Evolutionary conservation across 768 basidiomycete species (phyloP), one percentile per base, ranked within the genome.

Genomic region (Suillus plorans): DNA sequence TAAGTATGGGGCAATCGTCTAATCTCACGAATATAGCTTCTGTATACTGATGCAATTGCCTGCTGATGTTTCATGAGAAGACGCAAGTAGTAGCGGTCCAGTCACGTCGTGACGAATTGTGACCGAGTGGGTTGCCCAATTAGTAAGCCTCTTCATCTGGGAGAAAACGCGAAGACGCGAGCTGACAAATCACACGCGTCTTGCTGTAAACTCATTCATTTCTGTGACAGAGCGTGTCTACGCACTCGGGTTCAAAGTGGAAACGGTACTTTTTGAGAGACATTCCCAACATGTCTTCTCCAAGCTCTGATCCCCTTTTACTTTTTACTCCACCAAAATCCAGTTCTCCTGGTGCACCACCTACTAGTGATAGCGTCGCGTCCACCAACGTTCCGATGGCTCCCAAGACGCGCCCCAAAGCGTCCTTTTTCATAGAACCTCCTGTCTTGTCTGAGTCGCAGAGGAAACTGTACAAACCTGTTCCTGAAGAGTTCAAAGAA

Each of bases 1-100:
- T 85, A 80, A 16, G 68, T 63, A 62, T 82, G 80, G 10, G 84
- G 84, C 45, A 85, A 77, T n/a, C 73, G 71, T 60, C 71, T 72
- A 63, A 79, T 73, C 71, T 85, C 78, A 64, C 81, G 76, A 53
- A 79, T 73, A 66, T 79, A 80, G 25, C 75, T 67, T 39, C 80
- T 74, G 63, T 84, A 83, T 18, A 83, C 63, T 25, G 79, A 72
- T 34, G 67, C 64, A 36, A 77, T 58, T 42, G 45, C 22, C 39
- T 64, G 61, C 18, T 42, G 41, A 14, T 60, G 39, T 20, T 63
- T 63, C 62, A 63, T 59, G 58, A 31, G 31, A 31, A 31, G 31
- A 31, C 31, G 31, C 31, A n/a, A n/a, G n/a, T 28, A 31, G 31
- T 31, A 31, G 31, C 31, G 31, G 5, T 31, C 31, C 31, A 31